Conservation (phyloP, 1,284 basidiomycete species). For the Grifola frondosa region DNA sequence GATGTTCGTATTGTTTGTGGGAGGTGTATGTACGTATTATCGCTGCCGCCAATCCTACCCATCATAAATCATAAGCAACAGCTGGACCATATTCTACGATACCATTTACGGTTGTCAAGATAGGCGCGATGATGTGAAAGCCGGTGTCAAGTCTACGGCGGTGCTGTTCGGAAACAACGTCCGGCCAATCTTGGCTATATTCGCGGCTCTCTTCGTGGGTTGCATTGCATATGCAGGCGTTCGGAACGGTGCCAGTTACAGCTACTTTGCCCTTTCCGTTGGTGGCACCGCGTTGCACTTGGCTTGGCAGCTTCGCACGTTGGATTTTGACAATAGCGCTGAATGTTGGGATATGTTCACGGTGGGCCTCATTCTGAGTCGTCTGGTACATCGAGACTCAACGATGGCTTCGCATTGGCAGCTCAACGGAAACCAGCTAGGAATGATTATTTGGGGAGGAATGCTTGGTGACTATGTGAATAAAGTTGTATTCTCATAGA, state of each 20-base stretch:
- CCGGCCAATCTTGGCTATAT: slow-evolving; percentile 1
- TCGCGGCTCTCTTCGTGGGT: slow-evolving; percentile 1
- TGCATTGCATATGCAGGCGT: neutral
- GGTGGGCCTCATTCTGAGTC: neutral
- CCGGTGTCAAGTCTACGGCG: slow-evolving; percentile 8
- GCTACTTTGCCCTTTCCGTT: slow-evolving; percentile 5
- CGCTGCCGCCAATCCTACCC: too few species aligned
- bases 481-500: too few species aligned
- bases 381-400: slow-evolving; percentile 26
- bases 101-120: slow-evolving; percentile 9
- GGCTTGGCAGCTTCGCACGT: slow-evolving; percentile 8
- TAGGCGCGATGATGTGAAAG: slow-evolving; percentile 4
- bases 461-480: slow-evolving; percentile 20
- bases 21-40: slow-evolving; percentile 1
- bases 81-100: slow-evolving; percentile 10
- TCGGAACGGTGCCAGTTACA: neutral
- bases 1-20: slow-evolving; percentile 3
- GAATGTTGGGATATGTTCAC: slow-evolving; percentile 5
- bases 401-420: too few species aligned
- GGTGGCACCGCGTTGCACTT: slow-evolving; percentile 4
- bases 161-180: slow-evolving; percentile 5
- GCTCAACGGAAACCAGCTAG: slow-evolving; percentile 31
- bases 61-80: too few species aligned
- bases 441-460: slow-evolving; percentile 14
- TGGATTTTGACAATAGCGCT: slow-evolving; percentile 5